phyloP scores from a whole-genome alignment of 148 eudicot species.

The Heliosperma pusillum region DNA sequence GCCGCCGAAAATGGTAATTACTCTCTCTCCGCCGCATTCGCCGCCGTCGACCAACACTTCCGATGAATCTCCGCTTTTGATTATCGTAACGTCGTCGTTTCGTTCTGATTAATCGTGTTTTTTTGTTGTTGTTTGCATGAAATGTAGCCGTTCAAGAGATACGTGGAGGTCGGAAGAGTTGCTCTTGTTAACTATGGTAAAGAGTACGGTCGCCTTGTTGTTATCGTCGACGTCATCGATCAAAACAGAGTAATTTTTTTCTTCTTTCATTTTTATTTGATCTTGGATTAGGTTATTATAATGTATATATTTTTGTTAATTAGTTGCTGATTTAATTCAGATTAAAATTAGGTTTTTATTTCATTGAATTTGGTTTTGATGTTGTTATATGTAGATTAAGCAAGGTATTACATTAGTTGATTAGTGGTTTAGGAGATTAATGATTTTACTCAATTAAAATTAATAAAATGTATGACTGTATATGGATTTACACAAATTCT shows the following conservation, averaged over 20 bases:
- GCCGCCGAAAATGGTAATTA: slow-evolving; percentile 1
- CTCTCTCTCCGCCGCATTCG: not conserved
- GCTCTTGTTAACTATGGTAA: slow-evolving; percentile 47
- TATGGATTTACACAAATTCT: too few species aligned
- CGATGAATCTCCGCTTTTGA: not conserved
- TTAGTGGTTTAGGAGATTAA: not conserved
- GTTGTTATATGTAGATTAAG: not conserved
- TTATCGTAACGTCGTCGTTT: not conserved
- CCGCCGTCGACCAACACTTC: not conserved
- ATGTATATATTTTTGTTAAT: too few species aligned
- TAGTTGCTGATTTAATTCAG: too few species aligned
- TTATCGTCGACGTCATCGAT: slow-evolving; percentile 48
- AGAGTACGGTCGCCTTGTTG: slow-evolving; percentile 47
- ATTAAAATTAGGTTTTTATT: too few species aligned
- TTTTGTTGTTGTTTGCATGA: not conserved
- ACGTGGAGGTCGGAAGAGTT: slow-evolving; percentile 51
- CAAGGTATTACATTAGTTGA: not conserved
- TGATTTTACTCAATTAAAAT: not conserved
- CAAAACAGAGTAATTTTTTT: slow-evolving; percentile 40
- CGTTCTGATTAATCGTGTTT: not conserved
- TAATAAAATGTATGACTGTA: too few species aligned
- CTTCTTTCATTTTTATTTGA: not conserved
- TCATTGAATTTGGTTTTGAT: too few species aligned
- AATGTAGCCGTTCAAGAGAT: slow-evolving; percentile 55
- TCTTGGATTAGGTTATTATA: too few species aligned